phyloP scores from a whole-genome alignment of 257 asterid genomes.

The Solanum paucissectum region DNA sequence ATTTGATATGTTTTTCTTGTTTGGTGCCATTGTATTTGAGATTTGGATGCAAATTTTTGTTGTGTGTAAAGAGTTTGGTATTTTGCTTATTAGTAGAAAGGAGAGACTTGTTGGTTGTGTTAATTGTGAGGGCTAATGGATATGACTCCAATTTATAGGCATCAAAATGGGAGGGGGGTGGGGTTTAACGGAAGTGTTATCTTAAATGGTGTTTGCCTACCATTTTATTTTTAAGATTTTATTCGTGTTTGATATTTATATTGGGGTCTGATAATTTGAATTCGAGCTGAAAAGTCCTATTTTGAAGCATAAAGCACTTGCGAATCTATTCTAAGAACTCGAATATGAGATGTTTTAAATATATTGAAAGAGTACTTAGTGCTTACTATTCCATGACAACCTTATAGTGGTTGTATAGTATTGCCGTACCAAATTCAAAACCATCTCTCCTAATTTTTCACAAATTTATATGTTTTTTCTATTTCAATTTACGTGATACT shows the following conservation, averaged over 20 bases:
- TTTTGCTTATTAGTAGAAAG: background rate
- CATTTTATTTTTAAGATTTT: background rate
- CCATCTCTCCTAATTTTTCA: background rate
- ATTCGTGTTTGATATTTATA: background rate
- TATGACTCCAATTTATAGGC: background rate
- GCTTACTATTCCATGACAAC: background rate
- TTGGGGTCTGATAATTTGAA: accelerated
- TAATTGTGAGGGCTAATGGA: background rate
- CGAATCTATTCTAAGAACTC: background rate
- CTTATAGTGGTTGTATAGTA: background rate
- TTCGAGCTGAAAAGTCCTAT: accelerated
- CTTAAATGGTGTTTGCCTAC: background rate
- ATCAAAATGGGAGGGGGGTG: background rate
- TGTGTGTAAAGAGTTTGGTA: background rate
- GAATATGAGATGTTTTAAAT: background rate
- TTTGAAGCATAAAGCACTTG: background rate
- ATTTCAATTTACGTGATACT: background rate
- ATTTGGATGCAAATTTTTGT: background rate
- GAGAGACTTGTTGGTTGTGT: background rate
- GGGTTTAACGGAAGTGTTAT: background rate
- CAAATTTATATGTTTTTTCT: background rate
- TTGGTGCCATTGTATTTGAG: background rate
- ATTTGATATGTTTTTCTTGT: background rate
- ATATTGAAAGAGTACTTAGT: background rate
- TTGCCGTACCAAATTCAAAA: background rate